phyloP scores from a whole-genome alignment of 2,329 filamentous ascomycete genomes.

The Chalaropsis ovoidea region DNA sequence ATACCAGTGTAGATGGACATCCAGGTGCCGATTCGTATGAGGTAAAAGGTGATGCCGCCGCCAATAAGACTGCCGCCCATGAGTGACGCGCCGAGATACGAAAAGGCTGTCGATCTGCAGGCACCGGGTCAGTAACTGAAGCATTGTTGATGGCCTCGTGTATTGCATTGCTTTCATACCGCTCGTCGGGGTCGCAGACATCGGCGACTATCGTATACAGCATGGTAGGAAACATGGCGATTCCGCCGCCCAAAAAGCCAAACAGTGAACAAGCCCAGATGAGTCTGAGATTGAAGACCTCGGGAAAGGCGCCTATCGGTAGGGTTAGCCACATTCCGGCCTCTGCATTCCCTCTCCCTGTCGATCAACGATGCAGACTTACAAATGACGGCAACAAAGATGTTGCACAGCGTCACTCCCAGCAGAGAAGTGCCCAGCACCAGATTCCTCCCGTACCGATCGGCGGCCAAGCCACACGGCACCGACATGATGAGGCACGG shows the following conservation, averaged over 20 bases:
- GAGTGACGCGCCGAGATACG: conserved; percentile 25
- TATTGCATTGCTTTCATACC: conserved; percentile 21
- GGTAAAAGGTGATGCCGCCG: conserved; percentile 26
- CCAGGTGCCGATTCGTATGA: conserved; percentile 26
- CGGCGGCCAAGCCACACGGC: conserved; percentile 27
- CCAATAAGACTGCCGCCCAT: conserved; percentile 26
- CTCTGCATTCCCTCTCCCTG: background rate
- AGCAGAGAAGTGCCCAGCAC: conserved; percentile 26
- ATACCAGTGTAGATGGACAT: conserved; percentile 25
- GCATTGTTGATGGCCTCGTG: conserved; percentile 12
- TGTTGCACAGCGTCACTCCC: conserved; percentile 22
- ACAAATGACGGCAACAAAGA: conserved; percentile 24
- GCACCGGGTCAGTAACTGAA: conserved; percentile 4
- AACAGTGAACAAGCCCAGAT: conserved; percentile 26
- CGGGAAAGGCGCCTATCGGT: conserved; percentile 23
- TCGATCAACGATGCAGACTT: background rate
- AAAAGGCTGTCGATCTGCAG: conserved; percentile 26
- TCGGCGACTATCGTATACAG: conserved; percentile 27
- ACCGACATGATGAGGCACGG: conserved; percentile 26
- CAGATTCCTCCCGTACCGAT: conserved; percentile 26
- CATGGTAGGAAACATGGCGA: conserved; percentile 26
- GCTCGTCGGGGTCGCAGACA: conserved; percentile 17
- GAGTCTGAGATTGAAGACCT: conserved; percentile 25
- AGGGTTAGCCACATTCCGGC: background rate
- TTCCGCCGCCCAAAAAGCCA: conserved; percentile 27